Evolutionary conservation across 2,329 filamentous ascomycete species (phyloP).

Genomic region (Epichloe sylvatica): DNA sequence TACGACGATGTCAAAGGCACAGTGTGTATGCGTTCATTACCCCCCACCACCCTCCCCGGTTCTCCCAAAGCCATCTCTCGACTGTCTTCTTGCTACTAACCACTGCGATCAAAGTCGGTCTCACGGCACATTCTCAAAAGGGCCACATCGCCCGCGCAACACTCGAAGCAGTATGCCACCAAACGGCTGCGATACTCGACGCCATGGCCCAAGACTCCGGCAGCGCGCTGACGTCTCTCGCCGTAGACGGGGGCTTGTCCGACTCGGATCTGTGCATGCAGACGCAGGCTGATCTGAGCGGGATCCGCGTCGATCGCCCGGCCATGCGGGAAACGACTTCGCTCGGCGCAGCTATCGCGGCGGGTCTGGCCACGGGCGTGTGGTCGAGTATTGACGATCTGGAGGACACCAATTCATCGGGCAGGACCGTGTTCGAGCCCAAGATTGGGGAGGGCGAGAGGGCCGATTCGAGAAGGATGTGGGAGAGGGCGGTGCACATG

Average conservation of each 20-base stretch:
- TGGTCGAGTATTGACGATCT: slow-evolving; percentile 67
- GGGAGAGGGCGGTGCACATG: slow-evolving; percentile 47
- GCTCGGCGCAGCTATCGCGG: slow-evolving; percentile 76
- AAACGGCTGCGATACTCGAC: slow-evolving; percentile 81
- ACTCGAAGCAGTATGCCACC: slow-evolving; percentile 81
- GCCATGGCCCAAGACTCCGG: slow-evolving; percentile 82
- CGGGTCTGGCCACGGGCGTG: slow-evolving; percentile 67
- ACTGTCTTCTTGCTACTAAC: not conserved
- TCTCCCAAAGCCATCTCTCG: too few species aligned
- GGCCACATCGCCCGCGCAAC: slow-evolving; percentile 83
- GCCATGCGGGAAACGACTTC: slow-evolving; percentile 85
- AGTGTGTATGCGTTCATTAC: slow-evolving; percentile 41
- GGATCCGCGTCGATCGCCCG: slow-evolving; percentile 70
- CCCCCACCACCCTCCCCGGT: too few species aligned
- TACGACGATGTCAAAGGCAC: slow-evolving; percentile 86
- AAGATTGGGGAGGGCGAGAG: slow-evolving; percentile 35
- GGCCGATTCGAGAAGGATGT: slow-evolving; percentile 31
- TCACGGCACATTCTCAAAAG: slow-evolving; percentile 72
- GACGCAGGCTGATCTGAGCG: slow-evolving; percentile 73
- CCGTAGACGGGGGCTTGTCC: slow-evolving; percentile 81
- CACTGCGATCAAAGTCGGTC: slow-evolving; percentile 42
- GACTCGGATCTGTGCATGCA: slow-evolving; percentile 85
- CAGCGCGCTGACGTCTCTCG: slow-evolving; percentile 58
- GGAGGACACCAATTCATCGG: slow-evolving; percentile 55
- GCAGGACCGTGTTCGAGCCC: slow-evolving; percentile 57